Base-by-base conservation (phyloP, 768 basidiomycete genomes). In the Coprinellus aureogranulatus region DNA sequence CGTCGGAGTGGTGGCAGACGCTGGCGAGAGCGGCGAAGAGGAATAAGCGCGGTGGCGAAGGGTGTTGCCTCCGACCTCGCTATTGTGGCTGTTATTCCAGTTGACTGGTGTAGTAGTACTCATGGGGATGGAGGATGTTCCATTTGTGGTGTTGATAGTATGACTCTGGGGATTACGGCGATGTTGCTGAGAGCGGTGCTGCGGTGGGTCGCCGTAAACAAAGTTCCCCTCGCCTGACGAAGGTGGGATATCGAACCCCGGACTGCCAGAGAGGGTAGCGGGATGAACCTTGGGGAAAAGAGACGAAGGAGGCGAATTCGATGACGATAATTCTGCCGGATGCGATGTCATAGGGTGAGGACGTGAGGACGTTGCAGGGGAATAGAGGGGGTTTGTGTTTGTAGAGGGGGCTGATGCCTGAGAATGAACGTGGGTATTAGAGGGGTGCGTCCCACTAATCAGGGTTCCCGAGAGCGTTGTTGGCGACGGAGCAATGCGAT, bases 51-150 rank as follows among this genome's bases (percentile, higher is more conserved):
- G 20, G 6, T 44, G 41, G 18, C 16, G 14, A 8, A 44, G 41
- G 18, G 18, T 6, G 20, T 44, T n/a, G 16, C 41, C 18, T 18
- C 6, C 18, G 8, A n/a, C 41, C 41, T 18, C 16, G 20, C 8
- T 8, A n/a, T n/a, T 44, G 20, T 44, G 41, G 4, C 6, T n/a
- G 22, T 22, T 37, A 4, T 25, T 11, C 57, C 52, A 53, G 44
- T 47, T 50, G 27, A 41, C 31, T 9, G 51, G 39, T n/a, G 42
- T 40, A 34, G 68, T 73, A 34, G 34, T 34, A 75, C 70, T 61
- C 73, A 74, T 75, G 71, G 72, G 73, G 73, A 75, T 74, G 72
- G 74, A 75, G 69, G 70, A 65, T 28, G 50, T 27, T 16, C 10
- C 27, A 10, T 20, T n/a, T 4, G 27, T n/a, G 50, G 34, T 34